Conservation (phyloP, 441 rosid genomes). For the Pelargonium fulgidum region DNA sequence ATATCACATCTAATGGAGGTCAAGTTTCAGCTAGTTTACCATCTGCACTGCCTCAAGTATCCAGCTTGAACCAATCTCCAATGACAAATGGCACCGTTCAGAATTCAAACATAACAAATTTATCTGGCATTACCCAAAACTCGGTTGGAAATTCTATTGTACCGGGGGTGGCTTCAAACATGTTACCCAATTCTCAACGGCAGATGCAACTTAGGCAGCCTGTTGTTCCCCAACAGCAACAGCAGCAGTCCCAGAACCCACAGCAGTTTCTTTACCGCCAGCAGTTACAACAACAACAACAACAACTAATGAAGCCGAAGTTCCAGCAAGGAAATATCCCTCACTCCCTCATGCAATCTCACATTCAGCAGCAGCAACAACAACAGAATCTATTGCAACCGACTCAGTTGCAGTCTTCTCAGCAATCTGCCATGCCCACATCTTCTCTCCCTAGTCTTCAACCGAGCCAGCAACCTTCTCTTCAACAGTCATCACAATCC, state of each 20-base stretch:
- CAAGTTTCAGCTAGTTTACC: constrained; percentile 57
- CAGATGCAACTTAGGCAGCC: constrained; percentile 69
- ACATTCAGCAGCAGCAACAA: constrained; percentile 35
- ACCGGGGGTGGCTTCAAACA: constrained; percentile 53
- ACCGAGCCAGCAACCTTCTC: constrained; percentile 61
- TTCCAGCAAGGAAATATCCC: constrained; percentile 52
- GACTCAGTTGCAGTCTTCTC: constrained; percentile 64
- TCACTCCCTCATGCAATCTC: constrained; percentile 46
- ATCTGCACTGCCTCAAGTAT: constrained; percentile 53
- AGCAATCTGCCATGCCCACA: constrained; percentile 57
- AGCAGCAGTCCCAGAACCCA: constrained; percentile 52
- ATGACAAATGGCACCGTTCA: constrained; percentile 43
- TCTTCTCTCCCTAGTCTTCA: constrained; percentile 53
- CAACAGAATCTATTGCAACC: constrained; percentile 53
- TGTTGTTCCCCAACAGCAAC: constrained; percentile 62
- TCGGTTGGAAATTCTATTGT: constrained; percentile 43
- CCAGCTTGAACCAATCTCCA: constrained; percentile 51
- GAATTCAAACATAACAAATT: constrained; percentile 53
- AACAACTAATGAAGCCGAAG: constrained; percentile 56
- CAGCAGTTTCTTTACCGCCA: constrained; percentile 53
- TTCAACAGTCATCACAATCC: constrained; percentile 64
- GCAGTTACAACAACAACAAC: constrained; percentile 49
- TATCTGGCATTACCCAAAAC: constrained; percentile 58
- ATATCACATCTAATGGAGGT: constrained; percentile 45
- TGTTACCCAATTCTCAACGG: constrained; percentile 60